A percentile compares a stretch with the other conserved stretches of the same genome.
Conservation (phyloP, 495 filamentous ascomycete species). For the Filosporella fistucella region DNA sequence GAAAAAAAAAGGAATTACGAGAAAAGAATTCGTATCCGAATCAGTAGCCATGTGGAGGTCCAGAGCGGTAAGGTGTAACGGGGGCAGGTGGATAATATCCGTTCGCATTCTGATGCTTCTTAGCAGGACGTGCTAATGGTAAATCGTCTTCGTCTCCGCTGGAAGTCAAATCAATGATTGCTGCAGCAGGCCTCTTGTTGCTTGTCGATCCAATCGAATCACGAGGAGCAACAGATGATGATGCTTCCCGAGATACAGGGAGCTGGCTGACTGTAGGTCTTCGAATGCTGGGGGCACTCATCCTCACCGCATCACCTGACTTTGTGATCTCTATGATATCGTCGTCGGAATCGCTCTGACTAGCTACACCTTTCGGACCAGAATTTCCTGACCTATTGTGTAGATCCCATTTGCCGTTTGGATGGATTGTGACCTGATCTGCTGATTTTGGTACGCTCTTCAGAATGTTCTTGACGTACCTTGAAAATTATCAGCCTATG, state of each 20-base stretch:
- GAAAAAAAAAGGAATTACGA: neutral
- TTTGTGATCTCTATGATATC: slow-evolving; percentile 67
- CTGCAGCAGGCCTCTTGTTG: slow-evolving; percentile 28
- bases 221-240: slow-evolving; percentile 19
- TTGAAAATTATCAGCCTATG: slow-evolving; percentile 26
- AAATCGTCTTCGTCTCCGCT: slow-evolving; percentile 74
- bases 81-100: neutral
- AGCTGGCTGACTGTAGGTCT: neutral
- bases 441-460: slow-evolving; percentile 58
- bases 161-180: slow-evolving; percentile 76
- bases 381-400: slow-evolving; percentile 27
- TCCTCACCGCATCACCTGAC: slow-evolving; percentile 25
- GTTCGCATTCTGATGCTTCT: slow-evolving; percentile 36
- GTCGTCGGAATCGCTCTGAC: slow-evolving; percentile 40
- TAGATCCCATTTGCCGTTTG: slow-evolving; percentile 73
- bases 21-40: neutral
- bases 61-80: slow-evolving; percentile 1
- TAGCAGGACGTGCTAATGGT: slow-evolving; percentile 46
- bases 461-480: slow-evolving; percentile 88
- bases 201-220: slow-evolving; percentile 10
- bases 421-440: slow-evolving; percentile 87
- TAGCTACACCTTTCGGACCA: neutral
- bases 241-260: slow-evolving; percentile 49
- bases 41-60: slow-evolving; percentile 1
- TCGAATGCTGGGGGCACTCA: slow-evolving; percentile 24